These are phyloP conservation scores for Rhizopus microsporus DNA, from an alignment of 371 early-diverging fungal genomes.

Conservation along the genomic window DNA sequence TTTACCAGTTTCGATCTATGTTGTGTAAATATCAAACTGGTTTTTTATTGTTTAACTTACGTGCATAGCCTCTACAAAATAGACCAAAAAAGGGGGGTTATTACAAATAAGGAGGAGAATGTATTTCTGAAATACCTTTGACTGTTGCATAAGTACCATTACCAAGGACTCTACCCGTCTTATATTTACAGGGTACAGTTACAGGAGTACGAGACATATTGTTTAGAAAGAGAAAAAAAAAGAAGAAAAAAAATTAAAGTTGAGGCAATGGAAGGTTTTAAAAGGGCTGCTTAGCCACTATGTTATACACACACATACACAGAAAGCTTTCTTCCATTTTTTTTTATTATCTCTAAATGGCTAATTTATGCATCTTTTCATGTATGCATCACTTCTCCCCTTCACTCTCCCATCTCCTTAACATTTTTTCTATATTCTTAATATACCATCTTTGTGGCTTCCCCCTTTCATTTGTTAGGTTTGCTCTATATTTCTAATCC, in stretches of 20 bases:
- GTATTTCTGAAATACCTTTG: conserved; percentile 54
- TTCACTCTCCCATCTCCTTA: too few species aligned
- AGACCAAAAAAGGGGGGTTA: not conserved
- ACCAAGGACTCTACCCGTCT: conserved; percentile 68
- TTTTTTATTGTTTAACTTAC: conserved; percentile 24
- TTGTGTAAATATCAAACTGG: not conserved
- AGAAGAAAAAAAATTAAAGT: not conserved
- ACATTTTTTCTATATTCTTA: too few species aligned
- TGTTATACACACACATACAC: too few species aligned
- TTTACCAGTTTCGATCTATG: conserved; percentile 79
- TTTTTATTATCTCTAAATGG: conserved; percentile 52
- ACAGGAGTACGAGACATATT: conserved; percentile 25
- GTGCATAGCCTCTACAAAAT: conserved; percentile 50
- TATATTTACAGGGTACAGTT: conserved; percentile 71
- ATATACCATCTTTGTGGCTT: too few species aligned
- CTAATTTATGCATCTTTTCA: too few species aligned
- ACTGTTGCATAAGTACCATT: conserved; percentile 73
- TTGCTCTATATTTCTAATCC: too few species aligned
- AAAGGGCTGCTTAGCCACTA: too few species aligned
- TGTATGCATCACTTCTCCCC: too few species aligned
- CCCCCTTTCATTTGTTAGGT: too few species aligned
- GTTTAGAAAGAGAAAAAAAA: conserved; percentile 5
- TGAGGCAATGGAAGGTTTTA: not conserved
- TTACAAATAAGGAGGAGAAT: not conserved
- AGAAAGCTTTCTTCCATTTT: conserved; percentile 57